Conservation (phyloP, 768 basidiomycete species). For the Suillus plorans region DNA sequence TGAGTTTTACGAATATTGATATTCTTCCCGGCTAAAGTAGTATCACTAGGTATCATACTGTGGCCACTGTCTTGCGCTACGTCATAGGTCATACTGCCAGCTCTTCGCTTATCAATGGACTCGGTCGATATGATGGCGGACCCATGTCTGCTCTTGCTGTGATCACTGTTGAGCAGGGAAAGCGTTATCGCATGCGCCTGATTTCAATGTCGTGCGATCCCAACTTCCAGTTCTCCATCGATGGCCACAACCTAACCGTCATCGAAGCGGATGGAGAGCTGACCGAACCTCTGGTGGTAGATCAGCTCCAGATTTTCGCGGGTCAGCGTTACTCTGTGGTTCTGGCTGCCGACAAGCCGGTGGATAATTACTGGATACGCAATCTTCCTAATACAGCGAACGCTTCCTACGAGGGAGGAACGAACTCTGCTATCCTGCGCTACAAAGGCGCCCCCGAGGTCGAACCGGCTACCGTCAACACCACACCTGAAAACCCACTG, state of each 20-base stretch:
- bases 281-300: conserved; percentile 34
- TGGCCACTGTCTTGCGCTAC: conserved; percentile 14
- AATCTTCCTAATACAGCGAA: conserved; percentile 23
- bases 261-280: conserved; percentile 43
- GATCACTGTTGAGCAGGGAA: conserved; percentile 27
- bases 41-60: neutral
- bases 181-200: conserved; percentile 33
- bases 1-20: conserved; percentile 10
- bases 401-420: conserved; percentile 24
- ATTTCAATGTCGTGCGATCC: conserved; percentile 39
- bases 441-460: conserved; percentile 32
- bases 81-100: conserved; percentile 17
- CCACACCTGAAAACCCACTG: neutral
- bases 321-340: conserved; percentile 34
- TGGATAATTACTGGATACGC: conserved; percentile 43
- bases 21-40: neutral
- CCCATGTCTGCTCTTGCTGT: conserved; percentile 27
- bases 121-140: conserved; percentile 43
- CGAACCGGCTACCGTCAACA: conserved; percentile 26
- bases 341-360: conserved; percentile 30
- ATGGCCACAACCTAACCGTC: conserved; percentile 39
- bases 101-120: conserved; percentile 47
- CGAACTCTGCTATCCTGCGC: conserved; percentile 40
- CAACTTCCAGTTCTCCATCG: conserved; percentile 39
- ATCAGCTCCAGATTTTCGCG: conserved; percentile 37